A percentile compares a stretch with the other conserved stretches of the same genome.
Evolutionary conservation across 805 yeast genomes (phyloP).

Genomic region (Kregervanrija pseudodelftensis): DNA sequence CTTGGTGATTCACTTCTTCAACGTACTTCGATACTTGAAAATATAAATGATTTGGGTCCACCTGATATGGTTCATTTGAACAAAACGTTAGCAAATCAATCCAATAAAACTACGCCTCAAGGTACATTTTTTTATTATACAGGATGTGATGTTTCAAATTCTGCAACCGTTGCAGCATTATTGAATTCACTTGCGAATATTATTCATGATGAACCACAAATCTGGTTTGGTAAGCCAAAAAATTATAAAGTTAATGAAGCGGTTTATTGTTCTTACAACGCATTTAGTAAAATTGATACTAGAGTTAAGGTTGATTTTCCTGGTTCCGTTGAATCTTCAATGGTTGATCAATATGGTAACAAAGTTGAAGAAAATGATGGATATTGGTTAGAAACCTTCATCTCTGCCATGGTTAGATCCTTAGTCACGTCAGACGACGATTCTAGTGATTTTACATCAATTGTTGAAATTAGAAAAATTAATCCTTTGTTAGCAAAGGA

Average conservation of each 20-base stretch:
- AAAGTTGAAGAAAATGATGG: constrained; percentile 41
- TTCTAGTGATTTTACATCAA: constrained; percentile 51
- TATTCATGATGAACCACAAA: constrained; percentile 54
- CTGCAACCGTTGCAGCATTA: constrained; percentile 73
- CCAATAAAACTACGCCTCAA: constrained; percentile 27
- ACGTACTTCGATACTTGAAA: constrained; percentile 51
- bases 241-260: constrained; percentile 67
- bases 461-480: constrained; percentile 79
- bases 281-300: constrained; percentile 56
- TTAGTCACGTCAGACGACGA: constrained; percentile 67
- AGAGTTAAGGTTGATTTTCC: constrained; percentile 70
- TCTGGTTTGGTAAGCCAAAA: constrained; percentile 75
- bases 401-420: constrained; percentile 69
- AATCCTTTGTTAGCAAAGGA: constrained; percentile 59
- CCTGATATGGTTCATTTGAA: constrained; percentile 54
- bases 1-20: constrained; percentile 51
- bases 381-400: constrained; percentile 56
- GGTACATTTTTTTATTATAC: constrained; percentile 70
- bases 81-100: constrained; percentile 24
- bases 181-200: constrained; percentile 60
- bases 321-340: constrained; percentile 56
- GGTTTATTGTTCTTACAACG: constrained; percentile 59
- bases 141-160: constrained; percentile 69
- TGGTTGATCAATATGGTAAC: constrained; percentile 47
- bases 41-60: constrained; percentile 65